Conservation (phyloP, 257 asterid genomes). For the Solanum etuberosum region DNA sequence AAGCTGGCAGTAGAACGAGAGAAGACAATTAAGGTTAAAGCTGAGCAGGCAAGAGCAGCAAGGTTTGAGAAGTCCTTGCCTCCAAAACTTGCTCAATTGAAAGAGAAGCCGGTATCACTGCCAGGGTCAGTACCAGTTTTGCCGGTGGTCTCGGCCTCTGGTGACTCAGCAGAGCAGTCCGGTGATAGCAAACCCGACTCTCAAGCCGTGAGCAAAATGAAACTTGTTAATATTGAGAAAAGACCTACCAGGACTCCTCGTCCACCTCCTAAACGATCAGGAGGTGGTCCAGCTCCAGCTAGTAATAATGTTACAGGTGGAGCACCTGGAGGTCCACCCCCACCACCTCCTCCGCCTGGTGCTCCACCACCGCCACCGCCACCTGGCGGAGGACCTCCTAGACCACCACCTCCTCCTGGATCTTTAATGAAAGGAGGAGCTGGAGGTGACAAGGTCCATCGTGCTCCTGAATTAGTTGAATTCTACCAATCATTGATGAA, state of each 20-base stretch:
- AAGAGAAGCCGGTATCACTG: conserved; percentile 41
- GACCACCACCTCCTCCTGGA: conserved; percentile 92
- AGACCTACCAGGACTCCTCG: conserved; percentile 76
- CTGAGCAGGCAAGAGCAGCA: conserved; percentile 78
- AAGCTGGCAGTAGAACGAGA: conserved; percentile 90
- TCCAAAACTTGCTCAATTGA: conserved; percentile 61
- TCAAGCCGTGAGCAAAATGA: conserved; percentile 62
- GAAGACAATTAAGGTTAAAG: conserved; percentile 70
- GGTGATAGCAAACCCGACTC: conserved; percentile 37
- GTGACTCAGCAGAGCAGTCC: conserved; percentile 38
- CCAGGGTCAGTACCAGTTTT: neutral
- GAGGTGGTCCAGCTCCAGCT: conserved; percentile 26
- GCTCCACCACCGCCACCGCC: conserved; percentile 79
- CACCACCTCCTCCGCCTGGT: conserved; percentile 78
- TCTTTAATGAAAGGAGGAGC: conserved; percentile 47
- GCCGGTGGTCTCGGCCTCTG: conserved; percentile 25
- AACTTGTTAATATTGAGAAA: conserved; percentile 58
- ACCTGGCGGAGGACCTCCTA: conserved; percentile 74
- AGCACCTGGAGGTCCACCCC: conserved; percentile 51
- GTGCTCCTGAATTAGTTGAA: conserved; percentile 97
- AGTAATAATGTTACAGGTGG: conserved; percentile 16
- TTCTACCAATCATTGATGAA: conserved; percentile 89
- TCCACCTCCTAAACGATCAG: conserved; percentile 74
- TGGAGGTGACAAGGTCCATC: conserved; percentile 74
- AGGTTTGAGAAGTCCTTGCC: conserved; percentile 71